Evolutionary conservation across 306 rosid species (phyloP).

Genomic region (Cucurbita pepo): DNA sequence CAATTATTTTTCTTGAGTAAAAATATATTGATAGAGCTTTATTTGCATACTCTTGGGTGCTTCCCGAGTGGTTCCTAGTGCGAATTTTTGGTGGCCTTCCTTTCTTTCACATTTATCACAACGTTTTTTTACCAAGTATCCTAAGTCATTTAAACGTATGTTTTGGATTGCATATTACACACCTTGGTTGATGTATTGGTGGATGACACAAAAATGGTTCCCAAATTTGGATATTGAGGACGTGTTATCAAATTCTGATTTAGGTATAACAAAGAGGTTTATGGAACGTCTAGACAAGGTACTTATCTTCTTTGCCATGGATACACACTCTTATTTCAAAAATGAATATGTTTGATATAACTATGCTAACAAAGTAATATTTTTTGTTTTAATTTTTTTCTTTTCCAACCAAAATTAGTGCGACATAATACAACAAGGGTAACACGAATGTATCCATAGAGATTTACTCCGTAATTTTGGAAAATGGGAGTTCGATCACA

Average conservation of each 20-base stretch:
- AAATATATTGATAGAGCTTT: neutral
- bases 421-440: slow-evolving; percentile 51
- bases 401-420: slow-evolving; percentile 15
- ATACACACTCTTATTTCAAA: neutral
- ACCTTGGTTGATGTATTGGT: slow-evolving; percentile 64
- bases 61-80: slow-evolving; percentile 50
- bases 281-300: slow-evolving; percentile 30
- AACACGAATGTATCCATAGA: slow-evolving; percentile 38
- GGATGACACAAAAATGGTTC: slow-evolving; percentile 73
- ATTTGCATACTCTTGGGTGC: slow-evolving; percentile 56
- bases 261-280: slow-evolving; percentile 14
- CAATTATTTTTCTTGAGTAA: neutral
- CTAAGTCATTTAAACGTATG: slow-evolving; percentile 20
- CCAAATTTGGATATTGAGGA: slow-evolving; percentile 9
- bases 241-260: slow-evolving; percentile 20
- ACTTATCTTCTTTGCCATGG: neutral
- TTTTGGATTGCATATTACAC: slow-evolving; percentile 41
- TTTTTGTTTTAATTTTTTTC: neutral
- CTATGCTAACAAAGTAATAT: neutral
- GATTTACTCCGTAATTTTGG: slow-evolving; percentile 34
- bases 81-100: slow-evolving; percentile 64
- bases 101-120: slow-evolving; percentile 14
- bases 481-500: slow-evolving; percentile 48
- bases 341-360: neutral
- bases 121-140: slow-evolving; percentile 17